Base-by-base conservation (phyloP, 2,329 filamentous ascomycete species). In the Fusarium concolor region DNA sequence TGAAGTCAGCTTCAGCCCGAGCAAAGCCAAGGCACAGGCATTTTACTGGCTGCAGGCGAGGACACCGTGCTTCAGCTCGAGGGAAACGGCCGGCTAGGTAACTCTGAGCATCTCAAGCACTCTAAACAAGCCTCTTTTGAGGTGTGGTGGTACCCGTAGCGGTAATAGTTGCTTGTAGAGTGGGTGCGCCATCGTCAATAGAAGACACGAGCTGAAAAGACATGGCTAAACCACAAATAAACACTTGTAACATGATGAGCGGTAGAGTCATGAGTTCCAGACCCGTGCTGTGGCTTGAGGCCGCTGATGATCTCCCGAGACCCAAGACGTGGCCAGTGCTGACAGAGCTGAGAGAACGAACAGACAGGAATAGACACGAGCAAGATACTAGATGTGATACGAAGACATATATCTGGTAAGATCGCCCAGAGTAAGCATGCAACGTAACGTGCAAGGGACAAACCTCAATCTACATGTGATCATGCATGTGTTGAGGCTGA, bases 291-390 rank as follows among this genome's bases (percentile, higher is more conserved):
- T 69, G 61, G 58, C 62, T 65, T 66, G 65, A 51, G 46, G 37
- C 31, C 37, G 31, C 51, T 69, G 43, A 39, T 57, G 65, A 62
- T 64, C 61, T 56, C 59, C 65, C 61, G 61, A 66, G 43, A 62
- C 43, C 51, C 59, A 66, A 33, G 37, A 62, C 56, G 33, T 67
- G 47, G 47, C 29, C 52, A 59, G 52, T 49, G 49, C 53, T 64
- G 64, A 63, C 29, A 10, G 29, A 37, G 26, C 26, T 44, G 39
- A 59, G 63, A 51, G 33, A 24, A 33, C 66, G 33, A 24, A 33
- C 66, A 62, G 49, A 33, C 66, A 62, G 49, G 56, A 68, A 68
- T 69, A 68, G 65, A 67, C 53, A 69, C 61, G 56, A 42, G 45
- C 28, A 50, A 37, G n/a, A n/a, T n/a, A n/a, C 5, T 44, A 47